Conservation (phyloP, 2,329 filamentous ascomycete genomes). For the Colletotrichum spaethianum region DNA sequence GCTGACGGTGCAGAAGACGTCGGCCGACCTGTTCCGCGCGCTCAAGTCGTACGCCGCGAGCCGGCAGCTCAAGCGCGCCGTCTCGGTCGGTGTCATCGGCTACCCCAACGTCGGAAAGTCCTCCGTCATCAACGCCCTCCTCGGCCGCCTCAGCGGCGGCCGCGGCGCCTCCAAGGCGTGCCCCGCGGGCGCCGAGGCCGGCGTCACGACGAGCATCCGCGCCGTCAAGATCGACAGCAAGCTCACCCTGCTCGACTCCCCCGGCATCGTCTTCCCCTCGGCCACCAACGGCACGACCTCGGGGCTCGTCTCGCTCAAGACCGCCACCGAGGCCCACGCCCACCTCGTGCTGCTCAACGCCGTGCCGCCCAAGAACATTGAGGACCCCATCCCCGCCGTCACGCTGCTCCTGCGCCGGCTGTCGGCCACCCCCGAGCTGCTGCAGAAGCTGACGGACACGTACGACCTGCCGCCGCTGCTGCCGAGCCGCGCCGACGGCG, state of each 20-base stretch:
- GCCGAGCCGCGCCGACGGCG: conserved; percentile 74
- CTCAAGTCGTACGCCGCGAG: conserved; percentile 90
- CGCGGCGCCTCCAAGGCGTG: conserved; percentile 76
- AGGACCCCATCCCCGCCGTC: conserved; percentile 91
- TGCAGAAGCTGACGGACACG: conserved; percentile 83
- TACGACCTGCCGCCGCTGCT: conserved; percentile 90
- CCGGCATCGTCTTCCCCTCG: conserved; percentile 93
- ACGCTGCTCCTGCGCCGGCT: conserved; percentile 86
- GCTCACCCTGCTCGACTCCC: conserved; percentile 92
- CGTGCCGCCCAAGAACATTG: conserved; percentile 93
- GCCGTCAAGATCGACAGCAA: conserved; percentile 96
- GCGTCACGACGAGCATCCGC: conserved; percentile 89
- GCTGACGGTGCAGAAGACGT: conserved; percentile 88
- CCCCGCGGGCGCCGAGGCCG: conserved; percentile 91
- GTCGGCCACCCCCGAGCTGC: conserved; percentile 78
- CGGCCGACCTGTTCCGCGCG: conserved; percentile 86
- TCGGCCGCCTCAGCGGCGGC: conserved; percentile 80
- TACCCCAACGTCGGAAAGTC: conserved; percentile 98
- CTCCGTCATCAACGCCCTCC: conserved; percentile 94
- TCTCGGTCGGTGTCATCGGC: conserved; percentile 93
- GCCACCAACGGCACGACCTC: conserved; percentile 57
- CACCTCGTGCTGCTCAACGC: conserved; percentile 91
- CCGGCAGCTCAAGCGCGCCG: conserved; percentile 88
- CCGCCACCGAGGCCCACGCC: conserved; percentile 81
- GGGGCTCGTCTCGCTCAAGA: conserved; percentile 67